Base-by-base conservation (phyloP, 169 alveolate species). In the Plasmodium sp. region DNA sequence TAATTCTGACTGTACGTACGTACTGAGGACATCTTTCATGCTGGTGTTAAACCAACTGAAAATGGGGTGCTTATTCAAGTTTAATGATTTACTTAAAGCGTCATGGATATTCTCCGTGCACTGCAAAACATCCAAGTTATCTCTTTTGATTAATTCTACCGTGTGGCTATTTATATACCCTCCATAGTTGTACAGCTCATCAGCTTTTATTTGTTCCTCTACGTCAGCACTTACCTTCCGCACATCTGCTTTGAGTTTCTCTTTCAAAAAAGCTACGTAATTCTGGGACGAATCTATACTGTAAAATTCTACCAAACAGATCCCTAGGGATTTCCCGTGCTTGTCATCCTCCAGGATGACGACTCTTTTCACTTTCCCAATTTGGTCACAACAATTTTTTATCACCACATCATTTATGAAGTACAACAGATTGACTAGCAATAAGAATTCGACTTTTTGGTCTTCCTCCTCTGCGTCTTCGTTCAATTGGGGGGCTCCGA, bases 361-460 rank as follows among this genome's bases (percentile, higher is more conserved):
- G 7, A 90, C 94, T 71, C 94, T 90, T 90, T 90, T 90, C 51
- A 90, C 94, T 73, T 90, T 90, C 34, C 94, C 94, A 22, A 90
- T 80, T 14, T 90, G 12, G 14, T 90, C 94, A 72, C 94, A 90
- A 79, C 7, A 34, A 22, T 18, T 90, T 62, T 48, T 90, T 73
- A 90, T 90, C 34, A 80, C 12, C 34, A 90, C 51, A 80, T 90
- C 94, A 90, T 90, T 90, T 62, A 90, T 90, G 16, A 58, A 90
- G 82, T 90, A 90, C 12, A 90, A 48, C 12, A 90, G 67, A 80
- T 90, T 90, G 41, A 90, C 22, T 14, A 90, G 74, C 22, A 90
- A 81, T 62, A 90, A 18, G 36, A 48, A 90, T 27, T 90, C 90
- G 0, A 39, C 18, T 27, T 90, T 81, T 3, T 67, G 22, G 5